These are phyloP conservation scores for Cyberlindnera lachancei DNA, from an alignment of 805 yeast genomes.

Conservation along the genomic window DNA sequence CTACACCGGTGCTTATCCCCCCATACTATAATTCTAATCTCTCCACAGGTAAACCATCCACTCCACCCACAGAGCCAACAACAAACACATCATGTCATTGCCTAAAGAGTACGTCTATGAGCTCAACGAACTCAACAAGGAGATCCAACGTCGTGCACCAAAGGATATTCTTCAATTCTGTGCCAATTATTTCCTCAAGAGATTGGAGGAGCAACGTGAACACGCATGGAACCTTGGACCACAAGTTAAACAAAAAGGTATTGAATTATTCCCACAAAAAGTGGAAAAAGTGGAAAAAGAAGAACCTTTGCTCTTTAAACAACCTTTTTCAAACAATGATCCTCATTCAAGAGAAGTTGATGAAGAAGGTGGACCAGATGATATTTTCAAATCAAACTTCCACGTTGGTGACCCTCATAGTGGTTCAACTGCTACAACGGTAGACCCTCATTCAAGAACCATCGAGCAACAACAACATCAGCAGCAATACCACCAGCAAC, in stretches of 20 bases:
- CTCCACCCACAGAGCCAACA: too few species aligned
- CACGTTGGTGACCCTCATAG: conserved; percentile 18
- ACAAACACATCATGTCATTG: too few species aligned
- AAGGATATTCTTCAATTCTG: conserved; percentile 67
- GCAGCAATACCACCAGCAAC: too few species aligned
- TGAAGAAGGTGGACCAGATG: conserved; percentile 15
- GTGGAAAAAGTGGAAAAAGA: conserved; percentile 4
- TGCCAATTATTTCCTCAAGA: conserved; percentile 59
- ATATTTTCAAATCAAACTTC: conserved; percentile 19
- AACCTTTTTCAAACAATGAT: conserved; percentile 54
- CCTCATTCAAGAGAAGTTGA: conserved; percentile 43
- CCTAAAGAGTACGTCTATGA: conserved; percentile 40
- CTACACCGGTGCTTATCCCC: too few species aligned
- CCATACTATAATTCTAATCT: too few species aligned
- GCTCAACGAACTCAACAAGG: conserved; percentile 55
- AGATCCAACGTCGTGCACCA: conserved; percentile 49
- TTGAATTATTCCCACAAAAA: conserved; percentile 36
- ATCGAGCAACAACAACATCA: conserved; percentile 4
- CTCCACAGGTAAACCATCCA: too few species aligned
- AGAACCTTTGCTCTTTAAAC: conserved; percentile 20
- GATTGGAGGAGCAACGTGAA: conserved; percentile 52
- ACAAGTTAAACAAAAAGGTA: conserved; percentile 42
- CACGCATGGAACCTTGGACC: conserved; percentile 43
- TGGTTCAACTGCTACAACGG: conserved; percentile 9
- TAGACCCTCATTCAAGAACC: conserved; percentile 18